These are phyloP conservation scores for Mikania micrantha DNA, from an alignment of 129 eudicot species.

Conservation along the genomic window DNA sequence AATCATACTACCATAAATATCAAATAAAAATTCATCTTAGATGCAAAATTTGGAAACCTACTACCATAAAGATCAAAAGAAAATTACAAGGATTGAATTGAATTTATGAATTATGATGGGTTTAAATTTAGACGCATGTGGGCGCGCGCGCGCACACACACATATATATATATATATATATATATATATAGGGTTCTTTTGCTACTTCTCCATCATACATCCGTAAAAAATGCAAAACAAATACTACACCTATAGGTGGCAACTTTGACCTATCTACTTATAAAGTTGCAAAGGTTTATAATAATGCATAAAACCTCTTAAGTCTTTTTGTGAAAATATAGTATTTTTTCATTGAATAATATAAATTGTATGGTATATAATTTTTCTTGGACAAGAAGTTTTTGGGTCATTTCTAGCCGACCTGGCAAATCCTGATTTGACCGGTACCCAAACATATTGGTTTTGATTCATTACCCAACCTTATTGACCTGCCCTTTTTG, in stretches of 20 bases:
- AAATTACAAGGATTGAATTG: too few relatives aligned
- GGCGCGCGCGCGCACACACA: too few relatives aligned
- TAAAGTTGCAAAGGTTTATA: not conserved
- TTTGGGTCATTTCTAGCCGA: not conserved
- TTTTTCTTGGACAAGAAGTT: not conserved
- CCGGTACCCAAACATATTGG: not conserved
- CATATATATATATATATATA: too few relatives aligned
- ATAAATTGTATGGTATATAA: not conserved
- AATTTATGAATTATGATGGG: not conserved
- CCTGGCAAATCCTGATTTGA: not conserved
- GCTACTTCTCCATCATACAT: not conserved
- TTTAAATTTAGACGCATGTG: too few relatives aligned
- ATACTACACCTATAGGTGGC: not conserved
- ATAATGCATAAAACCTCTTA: not conserved
- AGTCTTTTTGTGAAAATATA: not conserved
- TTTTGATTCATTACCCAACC: not conserved
- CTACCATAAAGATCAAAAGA: too few relatives aligned
- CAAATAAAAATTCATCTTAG: not conserved
- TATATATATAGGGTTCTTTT: not conserved
- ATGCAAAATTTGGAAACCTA: not conserved
- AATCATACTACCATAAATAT: not conserved
- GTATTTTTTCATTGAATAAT: not conserved
- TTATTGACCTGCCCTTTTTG: not conserved
- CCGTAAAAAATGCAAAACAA: not conserved
- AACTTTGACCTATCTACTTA: not conserved